Percentiles rank a stretch among this genome's conserved stretches.
Evolutionary conservation across 345 rosid genomes (phyloP).

Genomic region (Kandelia obovata): DNA sequence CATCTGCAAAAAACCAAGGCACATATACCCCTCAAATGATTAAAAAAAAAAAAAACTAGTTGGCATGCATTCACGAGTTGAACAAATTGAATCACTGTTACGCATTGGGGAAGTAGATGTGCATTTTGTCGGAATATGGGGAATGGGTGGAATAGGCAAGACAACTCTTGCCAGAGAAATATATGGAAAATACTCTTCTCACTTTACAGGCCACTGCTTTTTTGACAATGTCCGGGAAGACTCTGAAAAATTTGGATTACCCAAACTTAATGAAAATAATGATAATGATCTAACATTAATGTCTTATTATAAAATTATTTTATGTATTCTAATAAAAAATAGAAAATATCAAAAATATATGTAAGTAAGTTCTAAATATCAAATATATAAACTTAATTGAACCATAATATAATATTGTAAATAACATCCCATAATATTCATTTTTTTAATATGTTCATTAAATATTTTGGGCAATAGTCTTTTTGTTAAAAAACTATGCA

Average conservation of each 20-base stretch:
- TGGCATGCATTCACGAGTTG: constrained; percentile 7
- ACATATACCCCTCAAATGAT: neutral
- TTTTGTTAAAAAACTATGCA: too few relatives aligned
- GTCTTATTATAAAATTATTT: too few relatives aligned
- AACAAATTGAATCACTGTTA: neutral
- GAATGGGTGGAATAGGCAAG: constrained; percentile 26
- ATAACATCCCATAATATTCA: too few relatives aligned
- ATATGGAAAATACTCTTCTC: neutral
- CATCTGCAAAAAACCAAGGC: neutral
- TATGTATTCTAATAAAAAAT: too few relatives aligned
- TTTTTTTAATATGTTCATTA: too few relatives aligned
- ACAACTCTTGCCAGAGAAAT: constrained; percentile 23
- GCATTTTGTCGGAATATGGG: constrained; percentile 17
- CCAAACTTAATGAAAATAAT: too few relatives aligned
- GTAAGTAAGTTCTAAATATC: too few relatives aligned
- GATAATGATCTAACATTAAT: too few relatives aligned
- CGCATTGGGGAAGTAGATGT: neutral
- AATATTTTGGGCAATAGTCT: too few relatives aligned
- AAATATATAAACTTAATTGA: too few relatives aligned
- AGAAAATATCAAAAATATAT: too few relatives aligned
- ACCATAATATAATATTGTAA: too few relatives aligned
- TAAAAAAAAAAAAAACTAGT: neutral
- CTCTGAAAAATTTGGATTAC: neutral
- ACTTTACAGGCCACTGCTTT: neutral
- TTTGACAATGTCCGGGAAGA: neutral